Evolutionary conservation across 2,329 filamentous ascomycete genomes (phyloP), one percentile per base, ranked within the genome.

Genomic region (Arthrobotrys sphaeroides): DNA sequence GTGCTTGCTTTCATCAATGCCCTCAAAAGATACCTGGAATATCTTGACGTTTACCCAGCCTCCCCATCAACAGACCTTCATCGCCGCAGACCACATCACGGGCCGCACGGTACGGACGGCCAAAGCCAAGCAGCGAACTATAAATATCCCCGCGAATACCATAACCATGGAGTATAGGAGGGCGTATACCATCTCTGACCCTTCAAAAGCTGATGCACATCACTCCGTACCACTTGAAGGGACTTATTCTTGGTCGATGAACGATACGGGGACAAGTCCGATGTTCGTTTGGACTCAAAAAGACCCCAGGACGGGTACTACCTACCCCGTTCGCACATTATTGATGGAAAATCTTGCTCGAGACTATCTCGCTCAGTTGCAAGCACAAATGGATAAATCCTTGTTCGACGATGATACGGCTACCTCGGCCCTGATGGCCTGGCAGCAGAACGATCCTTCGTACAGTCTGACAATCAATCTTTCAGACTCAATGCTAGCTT

Each of bases 1-100:
- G n/a, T 12, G 47, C 13, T 20, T 53, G n/a, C 22, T 53, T 20
- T 36, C 7, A 2, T 10, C 4, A 31, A 18, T 24, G 43, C 3
- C 20, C 47, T 53, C 26, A 53, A 12, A 36, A 10, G 13, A 33
- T 10, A 33, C 28, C 28, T 33, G 28, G 28, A 12, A 77, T 0
- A 53, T 61, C 0, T 79, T 84, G 10, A 69, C 59, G 3, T 78
- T 84, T 59, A 77, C 78, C 0, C 81, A 83, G 77, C 83, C 83
- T 1, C 78, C 82, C 1, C 83, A 84, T 76, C 83, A 84, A 73
- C 83, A 84, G 77, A 77, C 78, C 4, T 84, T 83, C 60, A 76
- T 20, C 60, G 78, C 78, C 0, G 78, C 79, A 0, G 42, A 45
- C n/a, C 47, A 53, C 20, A 31, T 53, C 47, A 53, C 47, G 31